Base-by-base conservation (phyloP, 139 green algal genomes). In the Choricystis sp. region DNA sequence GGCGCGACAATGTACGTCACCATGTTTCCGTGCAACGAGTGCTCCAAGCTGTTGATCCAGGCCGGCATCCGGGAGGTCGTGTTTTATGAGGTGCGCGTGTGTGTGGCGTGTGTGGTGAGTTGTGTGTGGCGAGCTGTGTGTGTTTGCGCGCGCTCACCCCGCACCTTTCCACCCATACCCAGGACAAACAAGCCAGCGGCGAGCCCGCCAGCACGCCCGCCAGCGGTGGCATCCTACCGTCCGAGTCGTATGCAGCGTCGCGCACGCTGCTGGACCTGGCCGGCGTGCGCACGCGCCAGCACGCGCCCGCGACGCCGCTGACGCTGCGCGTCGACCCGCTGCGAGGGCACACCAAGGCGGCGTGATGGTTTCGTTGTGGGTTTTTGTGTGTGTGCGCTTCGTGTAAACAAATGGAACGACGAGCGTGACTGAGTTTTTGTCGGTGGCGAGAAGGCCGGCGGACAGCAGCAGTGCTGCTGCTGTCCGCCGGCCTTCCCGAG, bases 1-100 rank as follows among this genome's bases (percentile, higher is more conserved):
- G 75, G 78, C 5, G 73, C 81, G 66, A 62, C 26, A 19, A 78
- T 99, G 16, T 99, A 94, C 69, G 93, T 99, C 23, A 99, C 93
- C 25, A 91, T 99, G 81, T 97, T 96, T 63, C 93, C 93, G 2
- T 99, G 93, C 86, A 96, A 96, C 66, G 92, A 99, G 76, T 99
- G 93, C 77, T 87, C 93, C 61, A 99, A 99, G 80, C 80, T 99
- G 49, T 83, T 99, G 60, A 98, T 99, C 49, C 92, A 98, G 72
- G 85, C 87, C 23, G 90, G 90, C 59, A 89, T 98, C 52, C 55
- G 30, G 14, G 89, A 98, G 80, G 81, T 98, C 1, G 74, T 96
- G 14, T 94, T 80, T 59, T 79, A 91, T 59, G 88, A 96, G 72
- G 85, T 85, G 31, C 77, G 73, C 62, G 62, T 24, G 61, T 69